Conservation (phyloP, 805 yeast genomes). For the Ogataea methanolica region DNA sequence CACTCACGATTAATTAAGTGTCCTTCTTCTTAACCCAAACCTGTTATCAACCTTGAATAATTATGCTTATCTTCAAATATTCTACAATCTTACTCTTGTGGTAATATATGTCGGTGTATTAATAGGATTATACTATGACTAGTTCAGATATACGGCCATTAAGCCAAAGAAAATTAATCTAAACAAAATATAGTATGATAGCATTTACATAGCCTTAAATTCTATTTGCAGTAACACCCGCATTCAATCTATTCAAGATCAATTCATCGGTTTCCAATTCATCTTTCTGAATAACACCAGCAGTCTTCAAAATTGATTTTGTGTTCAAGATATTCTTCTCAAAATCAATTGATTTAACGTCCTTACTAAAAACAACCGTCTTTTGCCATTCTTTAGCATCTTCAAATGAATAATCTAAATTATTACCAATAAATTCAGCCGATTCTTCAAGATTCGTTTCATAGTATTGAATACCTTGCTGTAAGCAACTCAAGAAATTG, state of each 20-base stretch:
- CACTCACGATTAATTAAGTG: too few species aligned
- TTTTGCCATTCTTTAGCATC: constrained; percentile 82
- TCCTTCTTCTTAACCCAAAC: too few species aligned
- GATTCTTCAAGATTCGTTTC: constrained; percentile 58
- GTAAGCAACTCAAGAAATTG: constrained; percentile 48
- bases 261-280: constrained; percentile 13
- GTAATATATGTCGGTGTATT: too few species aligned
- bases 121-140: too few species aligned
- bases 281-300: constrained; percentile 46
- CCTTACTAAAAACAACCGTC: constrained; percentile 61
- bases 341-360: constrained; percentile 46
- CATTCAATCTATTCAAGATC: constrained; percentile 9
- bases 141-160: too few species aligned
- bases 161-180: too few species aligned
- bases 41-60: too few species aligned
- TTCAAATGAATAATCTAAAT: constrained; percentile 69
- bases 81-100: too few species aligned
- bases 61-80: too few species aligned
- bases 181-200: too few species aligned
- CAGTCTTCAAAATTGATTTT: constrained; percentile 49
- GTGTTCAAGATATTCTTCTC: constrained; percentile 51
- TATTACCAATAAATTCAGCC: constrained; percentile 53
- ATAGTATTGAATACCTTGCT: constrained; percentile 68
- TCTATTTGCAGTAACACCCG: constrained; percentile 6
- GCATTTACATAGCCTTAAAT: too few species aligned